These are phyloP conservation scores for Solidago caesia DNA, from an alignment of 129 eudicot species.

Conservation along the genomic window DNA sequence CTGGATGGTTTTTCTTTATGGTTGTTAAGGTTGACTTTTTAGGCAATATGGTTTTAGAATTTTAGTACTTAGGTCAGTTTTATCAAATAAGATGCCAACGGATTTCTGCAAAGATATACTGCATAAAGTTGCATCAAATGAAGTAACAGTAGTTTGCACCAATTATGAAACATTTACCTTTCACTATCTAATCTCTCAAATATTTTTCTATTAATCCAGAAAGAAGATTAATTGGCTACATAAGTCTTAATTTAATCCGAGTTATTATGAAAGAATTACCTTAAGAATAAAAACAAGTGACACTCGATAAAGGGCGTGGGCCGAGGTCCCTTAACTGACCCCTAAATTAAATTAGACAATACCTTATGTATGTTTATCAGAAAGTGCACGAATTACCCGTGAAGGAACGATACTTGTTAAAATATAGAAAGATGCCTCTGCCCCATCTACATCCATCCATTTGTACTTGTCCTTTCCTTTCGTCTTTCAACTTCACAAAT, in stretches of 20 bases:
- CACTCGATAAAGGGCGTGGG: too few species aligned
- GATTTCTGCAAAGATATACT: not conserved
- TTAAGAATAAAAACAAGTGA: too few species aligned
- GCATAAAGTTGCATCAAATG: not conserved
- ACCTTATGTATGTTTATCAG: not conserved
- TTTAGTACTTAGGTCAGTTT: not conserved
- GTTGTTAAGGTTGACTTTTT: not conserved
- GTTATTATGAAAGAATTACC: too few species aligned
- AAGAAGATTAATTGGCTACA: not conserved
- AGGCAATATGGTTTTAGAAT: not conserved
- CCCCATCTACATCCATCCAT: slow-evolving; percentile 24
- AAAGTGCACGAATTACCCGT: slow-evolving; percentile 19
- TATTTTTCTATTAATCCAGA: not conserved
- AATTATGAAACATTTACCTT: not conserved
- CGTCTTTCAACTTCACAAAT: slow-evolving; percentile 12
- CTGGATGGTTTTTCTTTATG: not conserved
- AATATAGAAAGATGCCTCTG: slow-evolving; percentile 17
- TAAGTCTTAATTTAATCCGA: not conserved
- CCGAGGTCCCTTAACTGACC: too few species aligned
- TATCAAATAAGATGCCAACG: not conserved
- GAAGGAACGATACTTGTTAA: slow-evolving; percentile 26
- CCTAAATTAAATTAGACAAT: too few species aligned
- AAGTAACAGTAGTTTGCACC: not conserved
- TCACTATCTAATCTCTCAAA: not conserved
- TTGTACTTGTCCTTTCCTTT: slow-evolving; percentile 23